A percentile compares a stretch with the other conserved stretches of the same genome.
Evolutionary conservation across 2,329 filamentous ascomycete species (phyloP).

Genomic region (Botrytis squamosa): DNA sequence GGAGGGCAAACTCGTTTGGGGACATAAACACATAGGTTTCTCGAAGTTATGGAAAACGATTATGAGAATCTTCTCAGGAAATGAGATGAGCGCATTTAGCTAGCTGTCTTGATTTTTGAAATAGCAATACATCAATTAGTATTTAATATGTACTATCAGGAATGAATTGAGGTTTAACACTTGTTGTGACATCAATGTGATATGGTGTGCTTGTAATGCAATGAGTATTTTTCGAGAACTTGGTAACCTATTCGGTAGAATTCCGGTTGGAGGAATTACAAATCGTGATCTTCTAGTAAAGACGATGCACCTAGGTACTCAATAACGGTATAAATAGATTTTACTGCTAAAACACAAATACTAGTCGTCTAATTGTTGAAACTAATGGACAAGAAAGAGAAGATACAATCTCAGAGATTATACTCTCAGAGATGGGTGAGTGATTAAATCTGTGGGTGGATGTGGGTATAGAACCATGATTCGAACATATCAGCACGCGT

Average conservation of each 20-base stretch:
- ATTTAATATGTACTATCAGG: background rate
- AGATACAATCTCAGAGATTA: background rate
- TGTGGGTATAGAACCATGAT: background rate
- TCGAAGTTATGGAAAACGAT: background rate
- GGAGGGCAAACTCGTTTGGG: background rate
- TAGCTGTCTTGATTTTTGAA: background rate
- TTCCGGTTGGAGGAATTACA: background rate
- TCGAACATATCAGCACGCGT: background rate
- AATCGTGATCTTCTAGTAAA: background rate
- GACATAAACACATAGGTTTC: background rate
- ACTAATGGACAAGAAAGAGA: background rate
- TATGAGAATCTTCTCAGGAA: background rate
- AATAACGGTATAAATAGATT: conserved; percentile 19
- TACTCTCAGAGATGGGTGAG: background rate
- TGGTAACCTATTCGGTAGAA: background rate
- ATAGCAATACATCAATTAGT: background rate
- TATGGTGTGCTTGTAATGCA: background rate
- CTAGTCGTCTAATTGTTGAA: background rate
- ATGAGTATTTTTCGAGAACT: background rate
- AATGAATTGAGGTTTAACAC: background rate
- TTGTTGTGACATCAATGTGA: background rate
- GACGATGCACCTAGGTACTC: no score
- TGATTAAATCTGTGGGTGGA: background rate
- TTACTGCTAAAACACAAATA: conserved; percentile 23
- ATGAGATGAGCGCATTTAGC: background rate